phyloP scores from a whole-genome alignment of 2,329 filamentous ascomycete species.

The Paecilomyces formosus region DNA sequence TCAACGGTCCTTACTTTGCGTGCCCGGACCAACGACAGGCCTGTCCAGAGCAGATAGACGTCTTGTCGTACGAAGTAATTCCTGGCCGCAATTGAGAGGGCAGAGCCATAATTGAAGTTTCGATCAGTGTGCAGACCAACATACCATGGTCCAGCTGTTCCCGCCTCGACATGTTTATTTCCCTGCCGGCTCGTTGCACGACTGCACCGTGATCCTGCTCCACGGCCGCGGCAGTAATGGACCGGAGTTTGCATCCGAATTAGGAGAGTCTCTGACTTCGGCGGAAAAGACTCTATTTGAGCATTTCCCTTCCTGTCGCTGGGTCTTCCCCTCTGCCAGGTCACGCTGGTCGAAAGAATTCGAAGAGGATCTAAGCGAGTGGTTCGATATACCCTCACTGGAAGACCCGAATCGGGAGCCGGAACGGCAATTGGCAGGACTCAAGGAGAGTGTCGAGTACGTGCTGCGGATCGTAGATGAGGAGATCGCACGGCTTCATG shows the following conservation, averaged over 20 bases:
- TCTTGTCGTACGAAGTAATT: not conserved
- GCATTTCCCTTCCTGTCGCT: conserved; percentile 6
- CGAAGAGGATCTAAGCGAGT: conserved; percentile 4
- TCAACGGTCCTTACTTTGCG: not conserved
- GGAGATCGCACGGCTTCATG: conserved; percentile 5
- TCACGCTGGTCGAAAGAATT: conserved; percentile 4
- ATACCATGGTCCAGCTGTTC: conserved; percentile 1
- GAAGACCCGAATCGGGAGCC: conserved; percentile 3
- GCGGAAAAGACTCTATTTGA: conserved; percentile 4
- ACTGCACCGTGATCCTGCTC: conserved; percentile 7
- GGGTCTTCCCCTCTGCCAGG: conserved; percentile 8
- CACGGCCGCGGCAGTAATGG: conserved; percentile 8
- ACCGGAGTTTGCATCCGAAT: conserved; percentile 4
- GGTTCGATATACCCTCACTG: conserved; percentile 6
- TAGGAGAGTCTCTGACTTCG: conserved; percentile 1
- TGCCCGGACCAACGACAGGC: not conserved
- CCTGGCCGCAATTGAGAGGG: not conserved
- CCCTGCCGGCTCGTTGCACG: conserved; percentile 2
- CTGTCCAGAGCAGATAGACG: not conserved
- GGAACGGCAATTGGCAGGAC: conserved; percentile 2
- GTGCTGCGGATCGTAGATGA: conserved; percentile 8
- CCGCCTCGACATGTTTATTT: conserved; percentile 7
- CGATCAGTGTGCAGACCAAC: not conserved
- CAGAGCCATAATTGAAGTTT: not conserved
- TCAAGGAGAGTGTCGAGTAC: conserved; percentile 7